Conservation (phyloP, 441 rosid genomes). For the Viola pubescens region DNA sequence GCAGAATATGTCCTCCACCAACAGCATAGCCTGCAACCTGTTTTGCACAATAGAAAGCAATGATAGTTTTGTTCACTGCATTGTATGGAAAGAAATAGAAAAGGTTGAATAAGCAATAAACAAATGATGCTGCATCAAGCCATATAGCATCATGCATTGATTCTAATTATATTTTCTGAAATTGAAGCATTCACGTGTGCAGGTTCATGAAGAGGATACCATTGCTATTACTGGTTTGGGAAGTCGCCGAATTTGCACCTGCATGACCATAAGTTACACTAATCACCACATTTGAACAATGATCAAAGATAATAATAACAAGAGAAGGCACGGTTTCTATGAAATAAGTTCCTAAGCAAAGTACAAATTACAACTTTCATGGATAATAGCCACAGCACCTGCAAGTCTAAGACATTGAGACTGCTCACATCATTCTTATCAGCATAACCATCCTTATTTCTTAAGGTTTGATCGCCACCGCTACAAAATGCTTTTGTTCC, state of each 20-base stretch:
- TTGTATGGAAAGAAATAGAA: not conserved
- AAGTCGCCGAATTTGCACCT: constrained; percentile 86
- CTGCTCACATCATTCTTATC: constrained; percentile 60
- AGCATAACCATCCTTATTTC: constrained; percentile 71
- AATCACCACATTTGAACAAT: not conserved
- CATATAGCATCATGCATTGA: not conserved
- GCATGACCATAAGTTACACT: constrained; percentile 20
- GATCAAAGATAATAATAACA: not conserved
- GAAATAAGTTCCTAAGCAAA: not conserved
- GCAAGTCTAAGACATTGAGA: constrained; percentile 80
- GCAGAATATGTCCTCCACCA: constrained; percentile 89
- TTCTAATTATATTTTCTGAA: not conserved
- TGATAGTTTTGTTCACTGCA: constrained; percentile 3
- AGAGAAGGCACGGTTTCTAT: not conserved
- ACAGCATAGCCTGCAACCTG: constrained; percentile 97
- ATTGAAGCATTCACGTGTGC: not conserved
- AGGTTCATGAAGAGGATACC: constrained; percentile 35
- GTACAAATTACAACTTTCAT: not conserved
- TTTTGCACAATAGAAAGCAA: not conserved
- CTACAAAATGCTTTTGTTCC: constrained; percentile 90
- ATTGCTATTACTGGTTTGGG: constrained; percentile 96
- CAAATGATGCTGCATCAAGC: not conserved
- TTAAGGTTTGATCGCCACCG: constrained; percentile 80
- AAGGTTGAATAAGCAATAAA: not conserved
- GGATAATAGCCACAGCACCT: constrained; percentile 29